Conservation (phyloP, 2,329 filamentous ascomycete species). For the Hypoxylon sp. region DNA sequence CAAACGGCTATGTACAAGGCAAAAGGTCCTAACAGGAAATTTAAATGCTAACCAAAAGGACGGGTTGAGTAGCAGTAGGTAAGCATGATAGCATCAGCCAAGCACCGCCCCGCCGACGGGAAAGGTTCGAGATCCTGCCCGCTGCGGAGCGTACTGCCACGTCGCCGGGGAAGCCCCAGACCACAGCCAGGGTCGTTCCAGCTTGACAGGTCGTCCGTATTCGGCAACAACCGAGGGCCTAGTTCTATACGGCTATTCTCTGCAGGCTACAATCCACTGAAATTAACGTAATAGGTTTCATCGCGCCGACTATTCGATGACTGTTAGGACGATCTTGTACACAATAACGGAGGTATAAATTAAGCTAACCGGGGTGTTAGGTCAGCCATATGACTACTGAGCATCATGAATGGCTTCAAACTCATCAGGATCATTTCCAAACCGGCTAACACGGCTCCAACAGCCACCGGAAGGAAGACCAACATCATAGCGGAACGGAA, state of each 20-base stretch:
- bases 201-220: constrained; percentile 5
- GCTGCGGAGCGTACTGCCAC: constrained; percentile 21
- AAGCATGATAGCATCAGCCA: neutral
- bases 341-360: neutral
- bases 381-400: neutral
- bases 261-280: neutral
- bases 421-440: constrained; percentile 2
- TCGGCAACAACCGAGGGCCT: constrained; percentile 3
- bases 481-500: neutral
- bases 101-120: neutral
- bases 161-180: constrained; percentile 15
- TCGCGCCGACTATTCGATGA: neutral
- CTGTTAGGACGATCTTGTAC: neutral
- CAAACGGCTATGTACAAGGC: neutral
- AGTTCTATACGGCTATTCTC: neutral
- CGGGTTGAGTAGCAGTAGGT: neutral
- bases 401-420: neutral
- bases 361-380: neutral
- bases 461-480: neutral
- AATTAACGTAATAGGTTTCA: constrained; percentile 1
- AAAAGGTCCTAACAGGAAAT: neutral
- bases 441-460: neutral
- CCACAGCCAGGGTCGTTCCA: neutral
- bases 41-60: neutral
- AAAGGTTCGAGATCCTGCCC: constrained; percentile 10